Base-by-base conservation (phyloP, 805 yeast species). In the Jamesozyma rosinii region DNA sequence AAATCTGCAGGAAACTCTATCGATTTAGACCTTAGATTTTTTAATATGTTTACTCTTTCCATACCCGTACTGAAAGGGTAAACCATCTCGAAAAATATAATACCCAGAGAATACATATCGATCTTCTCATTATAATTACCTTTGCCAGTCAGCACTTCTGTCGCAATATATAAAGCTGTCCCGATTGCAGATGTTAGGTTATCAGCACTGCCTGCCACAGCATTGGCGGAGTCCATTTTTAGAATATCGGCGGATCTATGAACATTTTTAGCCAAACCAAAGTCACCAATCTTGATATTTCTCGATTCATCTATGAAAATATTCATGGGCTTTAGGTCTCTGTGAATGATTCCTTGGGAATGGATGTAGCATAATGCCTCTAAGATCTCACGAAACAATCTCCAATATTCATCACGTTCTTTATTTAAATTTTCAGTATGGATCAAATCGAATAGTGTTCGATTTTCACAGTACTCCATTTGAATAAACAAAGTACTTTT, bases 381-480 rank as follows among this genome's bases (percentile, higher is more conserved):
- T 20, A 89, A 64, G 3, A 89, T 76, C 58, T 90, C 97, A 36
- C 95, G 71, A 49, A 92, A 74, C 4, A 90, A 68, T 46, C 96
- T 70, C 95, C 97, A 92, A 57, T 89, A 90, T 52, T 85, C 94
- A 45, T 77, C 83, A 0, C 85, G 68, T 39, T 83, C 77, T 9
- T 67, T 67, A 4, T 81, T 83, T 11, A 92, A 68, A 0, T 87
- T 88, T 44, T 81, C 85, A 34, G 77, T 75, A 42, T 72, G 75
- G 38, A 92, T 90, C 47, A 92, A 67, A 64, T 92, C 95, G 41
- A 75, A 74, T 24, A 92, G 65, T 0, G 99, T 90, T 45, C 85
- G 86, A 57, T 90, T 92, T 56, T 92, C 98, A 65, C 99, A 92
- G 55, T 92, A 92, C 61, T 92, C 98, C 99, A 92, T 92, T 58